phyloP scores from a whole-genome alignment of 352 stramenopile genomes.

The Ochromonadaceae sp. region DNA sequence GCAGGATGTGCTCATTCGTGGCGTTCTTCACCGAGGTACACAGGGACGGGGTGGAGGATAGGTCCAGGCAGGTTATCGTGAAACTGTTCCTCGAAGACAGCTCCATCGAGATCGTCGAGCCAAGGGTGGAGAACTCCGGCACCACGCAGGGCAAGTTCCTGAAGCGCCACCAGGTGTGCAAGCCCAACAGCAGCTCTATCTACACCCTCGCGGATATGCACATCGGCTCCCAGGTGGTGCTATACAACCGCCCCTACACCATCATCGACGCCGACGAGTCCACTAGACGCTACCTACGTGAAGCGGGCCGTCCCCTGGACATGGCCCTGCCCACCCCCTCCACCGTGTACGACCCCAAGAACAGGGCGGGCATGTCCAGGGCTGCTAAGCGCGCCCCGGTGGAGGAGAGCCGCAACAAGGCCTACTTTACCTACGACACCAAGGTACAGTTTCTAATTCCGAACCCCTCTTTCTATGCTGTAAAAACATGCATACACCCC shows the following conservation, averaged over 20 bases:
- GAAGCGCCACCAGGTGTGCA: constrained; percentile 2
- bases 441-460: too few relatives aligned
- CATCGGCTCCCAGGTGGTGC: background rate
- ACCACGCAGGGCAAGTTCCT: constrained; percentile 1
- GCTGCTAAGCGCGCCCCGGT: too few relatives aligned
- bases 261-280: background rate
- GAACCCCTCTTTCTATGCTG: too few relatives aligned
- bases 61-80: background rate
- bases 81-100: constrained; percentile 1
- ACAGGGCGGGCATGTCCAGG: background rate
- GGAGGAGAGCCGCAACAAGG: too few relatives aligned
- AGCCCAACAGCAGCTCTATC: background rate
- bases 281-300: background rate
- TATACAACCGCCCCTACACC: constrained; percentile 15
- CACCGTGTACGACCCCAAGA: background rate
- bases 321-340: background rate
- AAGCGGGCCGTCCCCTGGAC: background rate
- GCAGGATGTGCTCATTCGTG: background rate
- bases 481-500: too few relatives aligned
- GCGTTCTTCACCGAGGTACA: background rate
- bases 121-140: background rate
- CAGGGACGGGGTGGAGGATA: background rate
- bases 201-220: constrained; percentile 2
- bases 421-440: too few relatives aligned
- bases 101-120: constrained; percentile 8